Evolutionary conservation across 306 rosid species (phyloP).

Genomic region (Quercus variabilis): DNA sequence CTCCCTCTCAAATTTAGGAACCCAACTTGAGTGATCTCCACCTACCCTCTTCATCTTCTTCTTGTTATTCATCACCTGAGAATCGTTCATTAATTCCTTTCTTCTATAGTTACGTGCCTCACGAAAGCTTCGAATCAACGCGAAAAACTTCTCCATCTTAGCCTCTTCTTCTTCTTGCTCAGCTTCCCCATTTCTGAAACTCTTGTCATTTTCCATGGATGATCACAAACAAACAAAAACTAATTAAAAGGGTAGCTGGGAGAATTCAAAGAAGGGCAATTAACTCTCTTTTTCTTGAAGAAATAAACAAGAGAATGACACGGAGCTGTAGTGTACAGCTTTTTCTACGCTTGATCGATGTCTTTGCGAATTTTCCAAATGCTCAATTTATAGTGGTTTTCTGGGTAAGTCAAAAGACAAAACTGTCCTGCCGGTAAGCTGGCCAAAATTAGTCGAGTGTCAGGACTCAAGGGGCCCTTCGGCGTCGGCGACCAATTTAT

Average conservation of each 20-base stretch:
- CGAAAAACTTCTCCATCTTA: slow-evolving; percentile 44
- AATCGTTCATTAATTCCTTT: slow-evolving; percentile 19
- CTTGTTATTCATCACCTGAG: not conserved
- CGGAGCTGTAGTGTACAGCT: too few relatives aligned
- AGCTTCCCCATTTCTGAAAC: not conserved
- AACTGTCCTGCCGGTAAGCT: too few relatives aligned
- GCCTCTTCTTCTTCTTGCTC: slow-evolving; percentile 12
- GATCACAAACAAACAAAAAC: not conserved
- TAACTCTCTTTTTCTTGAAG: too few relatives aligned
- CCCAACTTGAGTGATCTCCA: not conserved
- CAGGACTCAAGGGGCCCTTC: too few relatives aligned
- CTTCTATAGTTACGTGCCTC: slow-evolving; percentile 30
- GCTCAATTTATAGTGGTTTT: too few relatives aligned
- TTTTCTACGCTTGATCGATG: too few relatives aligned
- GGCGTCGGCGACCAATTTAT: too few relatives aligned
- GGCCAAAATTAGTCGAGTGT: too few relatives aligned
- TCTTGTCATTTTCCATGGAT: not conserved
- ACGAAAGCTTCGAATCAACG: slow-evolving; percentile 40
- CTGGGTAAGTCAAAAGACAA: too few relatives aligned
- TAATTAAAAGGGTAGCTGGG: not conserved
- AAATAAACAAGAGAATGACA: too few relatives aligned
- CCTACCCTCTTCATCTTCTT: slow-evolving; percentile 16
- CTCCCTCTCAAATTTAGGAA: slow-evolving; percentile 31
- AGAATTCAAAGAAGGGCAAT: not conserved
- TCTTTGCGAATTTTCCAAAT: too few relatives aligned